These are phyloP conservation scores for Aspergillus hortae DNA, from an alignment of 2,329 filamentous ascomycete species.

Conservation along the genomic window DNA sequence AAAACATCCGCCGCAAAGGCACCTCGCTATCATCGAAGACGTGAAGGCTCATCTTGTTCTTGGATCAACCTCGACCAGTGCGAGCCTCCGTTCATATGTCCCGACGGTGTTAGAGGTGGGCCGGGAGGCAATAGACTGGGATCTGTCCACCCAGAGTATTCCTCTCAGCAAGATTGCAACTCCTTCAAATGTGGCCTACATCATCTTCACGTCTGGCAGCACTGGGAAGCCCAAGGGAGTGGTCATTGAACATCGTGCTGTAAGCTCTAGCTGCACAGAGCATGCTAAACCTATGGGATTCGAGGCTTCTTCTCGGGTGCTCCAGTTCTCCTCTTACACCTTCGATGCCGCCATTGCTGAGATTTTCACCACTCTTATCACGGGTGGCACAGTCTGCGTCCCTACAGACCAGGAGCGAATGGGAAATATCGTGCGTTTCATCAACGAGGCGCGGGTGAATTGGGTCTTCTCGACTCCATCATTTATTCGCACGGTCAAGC, in stretches of 20 bases:
- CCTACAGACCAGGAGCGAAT: background rate
- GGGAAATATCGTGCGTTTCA: background rate
- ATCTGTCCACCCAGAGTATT: background rate
- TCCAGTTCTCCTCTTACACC: background rate
- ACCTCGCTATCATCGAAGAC: background rate
- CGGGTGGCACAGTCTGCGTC: background rate
- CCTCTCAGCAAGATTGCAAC: too few relatives aligned
- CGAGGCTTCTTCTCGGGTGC: background rate
- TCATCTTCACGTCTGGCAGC: conserved; percentile 5
- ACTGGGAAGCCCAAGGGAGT: background rate
- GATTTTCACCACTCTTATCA: background rate
- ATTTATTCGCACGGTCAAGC: background rate
- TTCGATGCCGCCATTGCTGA: background rate
- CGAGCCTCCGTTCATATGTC: background rate
- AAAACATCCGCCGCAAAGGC: background rate
- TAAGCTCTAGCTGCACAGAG: background rate
- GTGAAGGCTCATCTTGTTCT: background rate
- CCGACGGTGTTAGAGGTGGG: background rate
- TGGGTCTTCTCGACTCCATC: background rate
- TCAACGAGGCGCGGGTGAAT: background rate
- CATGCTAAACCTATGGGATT: background rate
- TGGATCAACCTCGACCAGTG: background rate
- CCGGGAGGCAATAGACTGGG: background rate
- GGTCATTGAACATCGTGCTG: background rate
- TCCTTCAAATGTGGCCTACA: background rate